Base-by-base conservation (phyloP, 129 eudicot genomes). In the Escallonia herrerae region DNA sequence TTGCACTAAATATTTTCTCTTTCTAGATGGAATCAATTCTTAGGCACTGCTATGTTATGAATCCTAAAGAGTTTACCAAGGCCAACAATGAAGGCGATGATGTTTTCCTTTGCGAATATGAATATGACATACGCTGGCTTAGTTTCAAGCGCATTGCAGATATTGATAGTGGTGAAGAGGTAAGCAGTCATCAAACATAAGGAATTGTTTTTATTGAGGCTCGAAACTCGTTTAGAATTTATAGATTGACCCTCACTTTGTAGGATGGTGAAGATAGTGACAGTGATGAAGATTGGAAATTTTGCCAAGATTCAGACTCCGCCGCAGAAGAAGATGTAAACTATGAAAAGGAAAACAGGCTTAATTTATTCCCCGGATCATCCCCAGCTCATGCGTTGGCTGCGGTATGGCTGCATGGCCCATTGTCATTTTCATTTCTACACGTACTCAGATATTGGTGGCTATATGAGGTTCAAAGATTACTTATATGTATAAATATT, bases 71-170 rank as follows among this genome's bases (percentile, higher is more conserved):
- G 62, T 94, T 77, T 65, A 68, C 87, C 6, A 80, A 81, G 57
- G 97, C 96, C 39, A 72, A 37, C 56, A 82, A 86, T 72, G 96
- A 86, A 60, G 99, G 99, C 14, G 99, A 94, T 76, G 99, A 94
- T 62, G 93, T 94, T 59, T 94, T 94, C 69, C 56, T 94, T 38
- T 94, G 99, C 40, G 99, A 94, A 52, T 94, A 94, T 43, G 99
- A 94, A 37, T 94, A 94, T 71, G 99, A 94, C 50, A 49, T 80
- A 22, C 85, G 67, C 15, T 89, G 90, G 88, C 97, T 82, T 40
- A 89, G 87, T 72, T 94, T 94, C 77, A 94, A 94, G 75, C 89
- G 99, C 62, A 80, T 89, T 63, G 86, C 90, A 4, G 96, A 94
- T 64, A 76, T 86, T 40, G 84, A 82, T 69, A 75, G 77, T 56